These are phyloP conservation scores for Mentha longifolia DNA, from an alignment of 257 asterid species.

Conservation along the genomic window DNA sequence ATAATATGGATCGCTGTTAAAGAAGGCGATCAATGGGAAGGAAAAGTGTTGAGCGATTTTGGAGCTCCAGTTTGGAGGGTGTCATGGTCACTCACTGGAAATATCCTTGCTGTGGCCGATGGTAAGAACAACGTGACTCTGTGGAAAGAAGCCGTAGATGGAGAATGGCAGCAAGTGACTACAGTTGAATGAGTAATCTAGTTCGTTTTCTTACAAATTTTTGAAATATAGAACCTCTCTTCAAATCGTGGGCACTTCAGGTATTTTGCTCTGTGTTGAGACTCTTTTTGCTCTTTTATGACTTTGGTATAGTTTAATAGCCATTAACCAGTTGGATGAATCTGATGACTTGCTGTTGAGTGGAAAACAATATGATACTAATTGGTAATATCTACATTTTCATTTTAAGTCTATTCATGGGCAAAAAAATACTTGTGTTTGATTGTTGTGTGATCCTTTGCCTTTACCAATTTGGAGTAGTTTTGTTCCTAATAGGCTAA, in stretches of 20 bases:
- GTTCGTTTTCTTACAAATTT: not conserved
- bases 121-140: slow-evolving; percentile 59
- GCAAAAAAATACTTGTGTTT: not conserved
- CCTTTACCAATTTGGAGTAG: not conserved
- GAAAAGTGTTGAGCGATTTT: slow-evolving; percentile 63
- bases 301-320: slow-evolving; percentile 7
- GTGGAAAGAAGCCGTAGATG: slow-evolving; percentile 74
- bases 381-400: not conserved
- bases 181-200: slow-evolving; percentile 47
- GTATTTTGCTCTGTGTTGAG: not conserved
- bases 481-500: not conserved
- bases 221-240: not conserved
- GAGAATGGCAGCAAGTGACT: slow-evolving; percentile 70
- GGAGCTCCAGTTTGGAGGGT: slow-evolving; percentile 67
- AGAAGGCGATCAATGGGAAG: slow-evolving; percentile 69
- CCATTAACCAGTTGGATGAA: not conserved
- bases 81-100: slow-evolving; percentile 78
- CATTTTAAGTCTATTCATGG: not conserved
- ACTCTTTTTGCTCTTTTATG: slow-evolving; percentile 22
- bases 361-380: not conserved
- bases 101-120: slow-evolving; percentile 72
- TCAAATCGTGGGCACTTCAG: not conserved
- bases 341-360: not conserved
- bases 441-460: not conserved
- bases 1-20: slow-evolving; percentile 56